Base-by-base conservation (phyloP, 116 monocot genomes). In the Cymodocea nodosa region DNA sequence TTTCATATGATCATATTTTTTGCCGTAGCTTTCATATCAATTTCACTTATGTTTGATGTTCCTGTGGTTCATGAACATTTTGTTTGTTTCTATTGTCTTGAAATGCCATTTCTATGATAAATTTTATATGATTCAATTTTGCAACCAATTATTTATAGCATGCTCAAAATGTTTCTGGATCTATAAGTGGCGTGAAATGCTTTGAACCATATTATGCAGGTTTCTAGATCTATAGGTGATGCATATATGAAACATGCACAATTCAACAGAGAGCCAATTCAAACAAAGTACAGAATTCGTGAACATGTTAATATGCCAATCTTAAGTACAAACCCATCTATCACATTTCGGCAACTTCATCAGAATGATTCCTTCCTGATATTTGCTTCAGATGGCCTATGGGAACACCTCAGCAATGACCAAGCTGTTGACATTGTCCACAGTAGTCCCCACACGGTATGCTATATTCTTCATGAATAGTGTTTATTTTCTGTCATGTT, bases 371-470 rank as follows among this genome's bases (percentile, higher is more conserved):
- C 64, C 25, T 79, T 79, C 60, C 59, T 79, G 18, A 78, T 78
- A 51, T 78, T 78, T 65, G 78, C 78, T 50, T 78, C 73, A 6
- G 73, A 78, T 64, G 78, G 79, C 6, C 65, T 79, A 37, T 79
- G 79, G 79, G 79, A 79, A 52, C 79, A 74, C 40, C 68, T 79
- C 25, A 70, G 52, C 44, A 71, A 79, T 65, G 73, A 79, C 4
- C 22, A 72, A 69, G 79, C 74, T 17, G 79, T 79, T 51, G 74
- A 79, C 11, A 79, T 79, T 50, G 66, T 79, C n/a, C 66, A 66
- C 25, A 74, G n/a, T 20, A 70, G 74, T 57, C 70, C 79, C 2
- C 50, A 60, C 48, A 36, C 44, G 24, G 79, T 79, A 66, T 7
- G 56, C n/a, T n/a, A n/a, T n/a, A n/a, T n/a, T n/a, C n/a, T n/a